phyloP scores from a whole-genome alignment of 305 asterid species.

The Fraxinus ornus region DNA sequence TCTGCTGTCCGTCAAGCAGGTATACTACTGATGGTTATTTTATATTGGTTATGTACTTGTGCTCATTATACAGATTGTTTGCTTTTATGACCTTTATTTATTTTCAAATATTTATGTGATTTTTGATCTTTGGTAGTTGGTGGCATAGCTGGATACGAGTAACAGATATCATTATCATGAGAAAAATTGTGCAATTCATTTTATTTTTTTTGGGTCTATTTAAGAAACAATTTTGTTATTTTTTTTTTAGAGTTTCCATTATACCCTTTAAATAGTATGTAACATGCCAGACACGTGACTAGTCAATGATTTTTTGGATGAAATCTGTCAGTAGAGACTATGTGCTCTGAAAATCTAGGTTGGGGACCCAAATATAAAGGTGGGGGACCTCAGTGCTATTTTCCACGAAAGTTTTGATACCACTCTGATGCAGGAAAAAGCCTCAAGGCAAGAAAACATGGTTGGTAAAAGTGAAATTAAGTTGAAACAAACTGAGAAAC shows the following conservation, averaged over 20 bases:
- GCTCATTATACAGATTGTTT: background rate
- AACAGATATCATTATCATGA: background rate
- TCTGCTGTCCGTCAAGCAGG: slow-evolving; percentile 56
- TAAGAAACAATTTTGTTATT: background rate
- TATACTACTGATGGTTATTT: slow-evolving; percentile 25
- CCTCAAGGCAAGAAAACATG: background rate
- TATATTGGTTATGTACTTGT: background rate
- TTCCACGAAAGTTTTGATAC: background rate
- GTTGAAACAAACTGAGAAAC: background rate
- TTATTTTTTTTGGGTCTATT: background rate
- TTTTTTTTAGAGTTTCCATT: background rate
- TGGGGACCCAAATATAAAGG: background rate
- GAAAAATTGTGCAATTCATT: background rate
- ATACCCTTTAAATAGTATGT: background rate
- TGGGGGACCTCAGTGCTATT: background rate
- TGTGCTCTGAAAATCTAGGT: background rate
- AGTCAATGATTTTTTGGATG: background rate
- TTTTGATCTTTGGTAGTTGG: background rate
- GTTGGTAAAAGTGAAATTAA: background rate
- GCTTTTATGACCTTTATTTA: background rate
- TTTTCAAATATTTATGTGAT: background rate
- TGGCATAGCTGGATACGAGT: background rate
- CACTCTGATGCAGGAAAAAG: background rate
- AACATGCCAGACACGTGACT: background rate
- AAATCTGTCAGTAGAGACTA: background rate